phyloP scores from a whole-genome alignment of 768 basidiomycete species.

The Scleroderma citrinum region DNA sequence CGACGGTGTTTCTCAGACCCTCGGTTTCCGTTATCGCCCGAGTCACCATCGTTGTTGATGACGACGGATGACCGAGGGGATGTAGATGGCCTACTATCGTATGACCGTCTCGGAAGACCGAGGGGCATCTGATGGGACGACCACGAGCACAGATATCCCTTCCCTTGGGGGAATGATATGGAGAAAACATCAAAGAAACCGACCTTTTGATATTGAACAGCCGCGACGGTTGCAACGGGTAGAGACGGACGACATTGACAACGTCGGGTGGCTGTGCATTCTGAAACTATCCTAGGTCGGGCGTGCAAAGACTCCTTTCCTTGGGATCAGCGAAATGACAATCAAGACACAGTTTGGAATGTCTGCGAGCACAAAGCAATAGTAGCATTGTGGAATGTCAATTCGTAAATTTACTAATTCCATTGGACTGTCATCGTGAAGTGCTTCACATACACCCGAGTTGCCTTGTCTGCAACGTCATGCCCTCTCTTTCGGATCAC shows the following conservation, averaged over 20 bases:
- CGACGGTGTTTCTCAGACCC: conserved; percentile 8
- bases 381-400: too few relatives aligned
- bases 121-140: conserved; percentile 17
- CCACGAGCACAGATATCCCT: not conserved
- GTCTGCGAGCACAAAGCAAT: too few relatives aligned
- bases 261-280: not conserved
- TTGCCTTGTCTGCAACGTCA: conserved; percentile 21
- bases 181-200: conserved; percentile 9
- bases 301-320: too few relatives aligned
- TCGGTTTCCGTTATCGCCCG: conserved; percentile 4
- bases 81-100: conserved; percentile 18
- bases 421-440: too few relatives aligned
- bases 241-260: conserved; percentile 1
- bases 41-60: conserved; percentile 5
- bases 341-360: too few relatives aligned
- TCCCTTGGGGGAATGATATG: not conserved
- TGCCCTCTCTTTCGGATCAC: conserved; percentile 58
- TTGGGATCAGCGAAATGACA: too few relatives aligned
- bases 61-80: conserved; percentile 3
- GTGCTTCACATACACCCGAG: too few relatives aligned
- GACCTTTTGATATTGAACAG: conserved; percentile 16
- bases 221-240: conserved; percentile 5
- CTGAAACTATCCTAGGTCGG: too few relatives aligned
- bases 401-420: too few relatives aligned
- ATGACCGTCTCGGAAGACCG: conserved; percentile 15